A percentile compares a stretch with the other conserved stretches of the same genome.
These are phyloP conservation scores for Scortechinia acanthostroma DNA, from an alignment of 2,329 filamentous ascomycete genomes.

Conservation along the genomic window DNA sequence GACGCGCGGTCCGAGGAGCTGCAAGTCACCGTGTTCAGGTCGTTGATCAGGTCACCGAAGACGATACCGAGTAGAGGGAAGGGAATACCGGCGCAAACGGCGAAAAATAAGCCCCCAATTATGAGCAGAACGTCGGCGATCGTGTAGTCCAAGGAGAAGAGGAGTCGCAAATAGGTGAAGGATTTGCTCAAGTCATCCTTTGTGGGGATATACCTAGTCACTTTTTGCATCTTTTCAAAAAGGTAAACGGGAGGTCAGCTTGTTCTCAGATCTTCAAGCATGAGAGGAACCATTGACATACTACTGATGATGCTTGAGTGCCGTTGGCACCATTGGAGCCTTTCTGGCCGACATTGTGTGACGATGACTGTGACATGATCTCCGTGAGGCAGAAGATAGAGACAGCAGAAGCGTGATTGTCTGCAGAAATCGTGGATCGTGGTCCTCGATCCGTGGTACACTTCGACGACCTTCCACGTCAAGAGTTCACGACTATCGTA, in stretches of 20 bases:
- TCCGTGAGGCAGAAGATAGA: no score
- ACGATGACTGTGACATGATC: no score
- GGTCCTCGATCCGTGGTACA: no score
- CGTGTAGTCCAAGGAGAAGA: slow-evolving; percentile 15
- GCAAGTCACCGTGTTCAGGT: slow-evolving; percentile 50
- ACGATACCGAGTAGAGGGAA: slow-evolving; percentile 58
- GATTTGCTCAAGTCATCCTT: neutral
- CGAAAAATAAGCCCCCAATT: slow-evolving; percentile 27
- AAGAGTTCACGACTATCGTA: no score
- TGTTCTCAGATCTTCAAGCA: neutral
- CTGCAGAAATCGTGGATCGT: no score
- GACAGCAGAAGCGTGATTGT: no score
- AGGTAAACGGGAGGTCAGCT: neutral
- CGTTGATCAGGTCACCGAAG: slow-evolving; percentile 56
- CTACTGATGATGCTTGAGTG: neutral
- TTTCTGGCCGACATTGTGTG: no score
- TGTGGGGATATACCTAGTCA: neutral
- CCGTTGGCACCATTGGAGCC: no score
- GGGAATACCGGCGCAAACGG: slow-evolving; percentile 51
- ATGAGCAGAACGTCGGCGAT: slow-evolving; percentile 20
- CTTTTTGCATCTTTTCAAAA: neutral
- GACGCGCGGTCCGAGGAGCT: slow-evolving; percentile 7
- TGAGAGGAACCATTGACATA: no score
- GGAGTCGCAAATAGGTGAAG: slow-evolving; percentile 15
- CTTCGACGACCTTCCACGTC: no score